Evolutionary conservation across 2,329 filamentous ascomycete species (phyloP).

Genomic region (Aspergillus bombycis): DNA sequence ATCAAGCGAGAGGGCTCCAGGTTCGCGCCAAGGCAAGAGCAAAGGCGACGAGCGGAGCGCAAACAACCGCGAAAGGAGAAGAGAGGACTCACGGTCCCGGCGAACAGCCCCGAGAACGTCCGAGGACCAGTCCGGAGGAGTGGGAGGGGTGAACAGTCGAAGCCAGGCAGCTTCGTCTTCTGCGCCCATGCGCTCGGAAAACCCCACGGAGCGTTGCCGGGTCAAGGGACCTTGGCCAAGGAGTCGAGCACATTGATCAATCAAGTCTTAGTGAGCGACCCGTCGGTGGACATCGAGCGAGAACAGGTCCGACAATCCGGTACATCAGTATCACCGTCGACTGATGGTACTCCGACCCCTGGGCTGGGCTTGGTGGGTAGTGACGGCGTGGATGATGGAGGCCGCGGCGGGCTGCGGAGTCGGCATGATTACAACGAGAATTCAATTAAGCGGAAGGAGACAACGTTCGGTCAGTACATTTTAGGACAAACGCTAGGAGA

Average conservation of each 20-base stretch:
- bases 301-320: constrained; percentile 71
- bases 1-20: constrained; percentile 44
- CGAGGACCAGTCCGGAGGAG: constrained; percentile 50
- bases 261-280: constrained; percentile 74
- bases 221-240: constrained; percentile 64
- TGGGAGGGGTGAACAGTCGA: constrained; percentile 46
- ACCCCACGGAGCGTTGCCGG: constrained; percentile 59
- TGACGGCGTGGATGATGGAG: constrained; percentile 53
- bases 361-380: constrained; percentile 54
- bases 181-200: constrained; percentile 34
- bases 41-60: constrained; percentile 43
- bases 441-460: constrained; percentile 72
- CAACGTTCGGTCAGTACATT: constrained; percentile 93
- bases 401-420: constrained; percentile 40
- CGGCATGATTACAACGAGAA: constrained; percentile 61
- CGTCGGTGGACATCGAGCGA: constrained; percentile 71
- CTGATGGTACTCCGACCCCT: constrained; percentile 49
- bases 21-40: constrained; percentile 45
- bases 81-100: constrained; percentile 46
- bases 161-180: constrained; percentile 37
- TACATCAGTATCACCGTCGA: constrained; percentile 50
- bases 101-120: constrained; percentile 50
- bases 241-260: constrained; percentile 81
- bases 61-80: constrained; percentile 46
- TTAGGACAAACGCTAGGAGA: constrained; percentile 95